A percentile compares a stretch with the other conserved stretches of the same genome.
These are phyloP conservation scores for Blastobotrys persicus DNA, from an alignment of 1,139 yeast genomes.

Conservation along the genomic window DNA sequence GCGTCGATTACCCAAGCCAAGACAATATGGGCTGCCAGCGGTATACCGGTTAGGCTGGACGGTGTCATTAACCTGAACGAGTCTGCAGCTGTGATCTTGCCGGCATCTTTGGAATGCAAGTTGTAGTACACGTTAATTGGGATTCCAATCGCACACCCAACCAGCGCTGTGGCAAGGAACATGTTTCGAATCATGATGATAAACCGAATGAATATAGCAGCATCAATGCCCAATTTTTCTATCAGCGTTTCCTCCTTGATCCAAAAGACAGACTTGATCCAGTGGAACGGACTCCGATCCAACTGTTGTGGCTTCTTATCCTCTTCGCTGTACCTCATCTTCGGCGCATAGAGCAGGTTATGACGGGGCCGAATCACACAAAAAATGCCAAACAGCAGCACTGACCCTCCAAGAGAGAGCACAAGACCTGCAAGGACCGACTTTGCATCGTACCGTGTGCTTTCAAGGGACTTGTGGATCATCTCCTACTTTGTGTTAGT, in stretches of 20 bases:
- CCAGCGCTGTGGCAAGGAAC: constrained; percentile 34
- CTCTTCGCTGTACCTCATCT: constrained; percentile 26
- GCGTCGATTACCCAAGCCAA: constrained; percentile 35
- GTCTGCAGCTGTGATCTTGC: constrained; percentile 9
- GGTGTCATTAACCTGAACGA: constrained; percentile 40
- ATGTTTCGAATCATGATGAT: constrained; percentile 37
- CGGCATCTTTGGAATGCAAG: constrained; percentile 15
- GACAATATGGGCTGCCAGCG: constrained; percentile 38
- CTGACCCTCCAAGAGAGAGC: constrained; percentile 38
- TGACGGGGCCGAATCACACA: constrained; percentile 38
- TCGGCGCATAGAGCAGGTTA: constrained; percentile 39
- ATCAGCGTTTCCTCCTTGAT: constrained; percentile 33
- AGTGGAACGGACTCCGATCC: constrained; percentile 28
- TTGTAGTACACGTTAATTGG: constrained; percentile 41
- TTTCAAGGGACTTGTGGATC: constrained; percentile 16
- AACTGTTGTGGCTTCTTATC: constrained; percentile 26
- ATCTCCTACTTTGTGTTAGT: constrained; percentile 13
- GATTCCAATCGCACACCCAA: constrained; percentile 38
- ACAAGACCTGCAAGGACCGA: constrained; percentile 40
- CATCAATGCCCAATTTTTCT: constrained; percentile 40
- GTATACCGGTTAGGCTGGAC: constrained; percentile 33
- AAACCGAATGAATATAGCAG: constrained; percentile 38
- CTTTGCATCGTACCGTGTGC: constrained; percentile 25
- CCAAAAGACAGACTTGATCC: constrained; percentile 32
- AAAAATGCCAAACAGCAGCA: constrained; percentile 32